Percentiles rank a stretch among this genome's conserved stretches.
Conservation (phyloP, 2,329 filamentous ascomycete species). For the Fusarium foetens region DNA sequence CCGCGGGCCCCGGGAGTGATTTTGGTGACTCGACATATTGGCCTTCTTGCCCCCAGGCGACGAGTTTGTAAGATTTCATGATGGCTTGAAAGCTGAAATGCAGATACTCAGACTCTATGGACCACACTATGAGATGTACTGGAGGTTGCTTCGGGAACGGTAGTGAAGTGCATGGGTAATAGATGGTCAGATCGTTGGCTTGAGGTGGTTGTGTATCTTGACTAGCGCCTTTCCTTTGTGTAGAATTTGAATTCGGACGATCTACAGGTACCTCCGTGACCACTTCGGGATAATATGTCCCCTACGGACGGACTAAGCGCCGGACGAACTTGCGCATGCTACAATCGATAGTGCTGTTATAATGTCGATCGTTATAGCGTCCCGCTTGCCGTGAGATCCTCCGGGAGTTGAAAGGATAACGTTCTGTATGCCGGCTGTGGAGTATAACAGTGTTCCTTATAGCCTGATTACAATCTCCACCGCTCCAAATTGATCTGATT, state of each 20-base stretch:
- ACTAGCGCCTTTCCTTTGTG: not conserved
- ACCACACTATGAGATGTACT: not conserved
- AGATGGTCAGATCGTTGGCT: not conserved
- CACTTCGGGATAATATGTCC: not conserved
- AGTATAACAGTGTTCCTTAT: not conserved
- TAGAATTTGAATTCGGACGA: not conserved
- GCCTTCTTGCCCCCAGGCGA: not conserved
- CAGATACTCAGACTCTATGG: not conserved
- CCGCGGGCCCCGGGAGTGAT: not conserved
- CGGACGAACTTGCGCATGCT: not conserved
- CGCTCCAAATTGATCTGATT: not conserved
- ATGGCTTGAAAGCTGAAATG: not conserved
- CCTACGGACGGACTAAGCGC: not conserved
- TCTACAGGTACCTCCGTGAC: not conserved
- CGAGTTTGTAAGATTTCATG: not conserved
- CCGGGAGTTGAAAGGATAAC: not conserved
- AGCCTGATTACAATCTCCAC: not conserved
- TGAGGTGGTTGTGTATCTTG: not conserved
- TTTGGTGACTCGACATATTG: not conserved
- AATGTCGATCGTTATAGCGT: not conserved
- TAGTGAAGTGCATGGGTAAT: not conserved
- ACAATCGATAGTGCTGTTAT: fast-evolving
- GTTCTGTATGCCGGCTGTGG: not conserved
- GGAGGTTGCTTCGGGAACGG: not conserved
- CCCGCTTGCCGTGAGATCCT: not conserved